phyloP scores from a whole-genome alignment of 106 monocot genomes.

The Phalaenopsis equestris region DNA sequence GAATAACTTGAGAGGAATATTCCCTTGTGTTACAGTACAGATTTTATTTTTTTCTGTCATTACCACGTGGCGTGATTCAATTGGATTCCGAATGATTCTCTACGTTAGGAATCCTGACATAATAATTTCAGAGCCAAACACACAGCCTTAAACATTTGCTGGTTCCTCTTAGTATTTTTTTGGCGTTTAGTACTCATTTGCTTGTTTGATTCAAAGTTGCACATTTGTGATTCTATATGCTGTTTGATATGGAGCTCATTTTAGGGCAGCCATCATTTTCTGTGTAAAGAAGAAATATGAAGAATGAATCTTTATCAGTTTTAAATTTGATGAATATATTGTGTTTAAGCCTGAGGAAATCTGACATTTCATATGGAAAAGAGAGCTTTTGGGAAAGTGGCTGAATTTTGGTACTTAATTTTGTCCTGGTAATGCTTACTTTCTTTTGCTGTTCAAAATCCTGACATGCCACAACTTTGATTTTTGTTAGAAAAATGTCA shows the following conservation, averaged over 20 bases:
- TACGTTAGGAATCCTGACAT: no score
- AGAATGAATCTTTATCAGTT: background rate
- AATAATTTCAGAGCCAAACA: no score
- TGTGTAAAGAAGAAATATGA: background rate
- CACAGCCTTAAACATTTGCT: no score
- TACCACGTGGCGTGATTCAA: background rate
- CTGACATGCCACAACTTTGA: background rate
- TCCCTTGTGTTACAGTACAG: no score
- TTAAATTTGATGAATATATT: background rate
- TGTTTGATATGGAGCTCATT: background rate
- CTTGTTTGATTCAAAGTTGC: constrained; percentile 1
- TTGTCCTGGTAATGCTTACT: background rate
- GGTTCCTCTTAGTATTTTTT: background rate
- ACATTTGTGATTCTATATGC: background rate
- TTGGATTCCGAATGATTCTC: background rate
- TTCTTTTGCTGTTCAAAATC: background rate
- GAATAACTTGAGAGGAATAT: no score
- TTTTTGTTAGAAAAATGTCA: background rate
- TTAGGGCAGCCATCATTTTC: background rate
- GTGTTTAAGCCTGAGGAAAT: background rate
- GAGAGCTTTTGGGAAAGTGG: no score
- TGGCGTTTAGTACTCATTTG: background rate
- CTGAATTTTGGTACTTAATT: background rate
- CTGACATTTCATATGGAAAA: background rate
- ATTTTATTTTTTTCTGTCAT: no score